Conservation (phyloP, 2,329 filamentous ascomycete genomes). For the Mariannaea sp. region DNA sequence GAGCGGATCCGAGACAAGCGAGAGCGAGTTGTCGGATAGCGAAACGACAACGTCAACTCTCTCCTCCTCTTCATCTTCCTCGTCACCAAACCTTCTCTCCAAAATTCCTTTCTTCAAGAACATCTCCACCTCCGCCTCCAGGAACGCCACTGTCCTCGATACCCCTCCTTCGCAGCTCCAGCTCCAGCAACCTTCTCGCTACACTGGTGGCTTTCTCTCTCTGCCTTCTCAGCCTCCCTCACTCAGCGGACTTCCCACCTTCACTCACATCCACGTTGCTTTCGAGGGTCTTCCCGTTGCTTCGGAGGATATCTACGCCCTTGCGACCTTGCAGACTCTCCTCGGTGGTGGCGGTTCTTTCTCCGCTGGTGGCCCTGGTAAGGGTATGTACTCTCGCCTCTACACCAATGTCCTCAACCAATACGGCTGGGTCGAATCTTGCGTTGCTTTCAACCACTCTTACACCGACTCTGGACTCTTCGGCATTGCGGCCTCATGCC, state of each 20-base stretch:
- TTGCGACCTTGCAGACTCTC: conserved; percentile 92
- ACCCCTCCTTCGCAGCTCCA: conserved; percentile 55
- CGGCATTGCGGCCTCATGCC: conserved; percentile 86
- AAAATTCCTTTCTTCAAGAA: conserved; percentile 91
- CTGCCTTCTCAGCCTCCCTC: conserved; percentile 81
- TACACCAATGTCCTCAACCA: conserved; percentile 99
- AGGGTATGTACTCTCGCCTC: conserved; percentile 97
- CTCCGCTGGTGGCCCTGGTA: conserved; percentile 93
- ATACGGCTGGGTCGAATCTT: conserved; percentile 95
- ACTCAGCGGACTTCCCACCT: conserved; percentile 70
- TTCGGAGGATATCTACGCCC: conserved; percentile 91
- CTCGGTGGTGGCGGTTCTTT: conserved; percentile 96
- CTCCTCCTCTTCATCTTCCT: conserved; percentile 39
- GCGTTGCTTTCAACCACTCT: conserved; percentile 94
- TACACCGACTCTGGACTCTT: conserved; percentile 97
- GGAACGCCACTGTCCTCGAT: conserved; percentile 61
- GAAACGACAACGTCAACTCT: conserved; percentile 42
- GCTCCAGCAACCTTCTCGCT: conserved; percentile 71
- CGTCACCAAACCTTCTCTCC: conserved; percentile 71
- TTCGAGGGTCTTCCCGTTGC: conserved; percentile 94
- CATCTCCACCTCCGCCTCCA: conserved; percentile 74
- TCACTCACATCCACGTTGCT: conserved; percentile 93
- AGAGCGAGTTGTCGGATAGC: conserved; percentile 44
- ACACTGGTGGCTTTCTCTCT: conserved; percentile 91
- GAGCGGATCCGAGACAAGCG: conserved; percentile 63